Conservation (phyloP, 2,329 filamentous ascomycete genomes). For the Ophiostoma populinum region DNA sequence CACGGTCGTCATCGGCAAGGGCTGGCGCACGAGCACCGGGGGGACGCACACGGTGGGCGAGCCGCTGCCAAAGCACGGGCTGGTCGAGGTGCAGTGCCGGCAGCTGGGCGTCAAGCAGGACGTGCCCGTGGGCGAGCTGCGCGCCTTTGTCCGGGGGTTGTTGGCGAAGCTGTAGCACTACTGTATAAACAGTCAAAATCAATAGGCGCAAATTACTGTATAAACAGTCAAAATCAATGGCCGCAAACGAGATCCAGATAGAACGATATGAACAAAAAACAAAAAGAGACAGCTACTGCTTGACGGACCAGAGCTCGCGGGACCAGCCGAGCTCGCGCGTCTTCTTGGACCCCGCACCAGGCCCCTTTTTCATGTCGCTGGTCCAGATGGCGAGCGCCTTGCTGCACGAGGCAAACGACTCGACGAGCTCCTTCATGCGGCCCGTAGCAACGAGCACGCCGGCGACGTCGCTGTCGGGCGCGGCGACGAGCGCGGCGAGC, state of each 20-base stretch:
- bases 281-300: constrained; percentile 16
- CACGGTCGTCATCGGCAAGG: constrained; percentile 58
- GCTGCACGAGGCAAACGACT: constrained; percentile 60
- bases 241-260: background rate
- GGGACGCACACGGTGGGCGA: constrained; percentile 15
- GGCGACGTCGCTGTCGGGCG: constrained; percentile 49
- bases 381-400: constrained; percentile 47
- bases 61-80: constrained; percentile 17
- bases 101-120: constrained; percentile 43
- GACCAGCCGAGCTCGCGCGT: constrained; percentile 45
- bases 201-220: background rate
- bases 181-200: background rate
- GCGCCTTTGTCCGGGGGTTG: constrained; percentile 26
- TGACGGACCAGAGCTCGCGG: constrained; percentile 43
- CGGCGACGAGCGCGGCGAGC: constrained; percentile 57
- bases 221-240: background rate
- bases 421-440: constrained; percentile 59
- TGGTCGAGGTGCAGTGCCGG: constrained; percentile 67
- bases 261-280: background rate
- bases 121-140: constrained; percentile 33
- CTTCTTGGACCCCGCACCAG: constrained; percentile 36
- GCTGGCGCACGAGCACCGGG: constrained; percentile 36
- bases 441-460: constrained; percentile 44
- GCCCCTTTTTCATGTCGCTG: constrained; percentile 32
- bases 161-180: constrained; percentile 29